Percentiles rank a stretch among this genome's conserved stretches.
Conservation (phyloP, 2,329 filamentous ascomycete species). For the Scedosporium dehoogii region DNA sequence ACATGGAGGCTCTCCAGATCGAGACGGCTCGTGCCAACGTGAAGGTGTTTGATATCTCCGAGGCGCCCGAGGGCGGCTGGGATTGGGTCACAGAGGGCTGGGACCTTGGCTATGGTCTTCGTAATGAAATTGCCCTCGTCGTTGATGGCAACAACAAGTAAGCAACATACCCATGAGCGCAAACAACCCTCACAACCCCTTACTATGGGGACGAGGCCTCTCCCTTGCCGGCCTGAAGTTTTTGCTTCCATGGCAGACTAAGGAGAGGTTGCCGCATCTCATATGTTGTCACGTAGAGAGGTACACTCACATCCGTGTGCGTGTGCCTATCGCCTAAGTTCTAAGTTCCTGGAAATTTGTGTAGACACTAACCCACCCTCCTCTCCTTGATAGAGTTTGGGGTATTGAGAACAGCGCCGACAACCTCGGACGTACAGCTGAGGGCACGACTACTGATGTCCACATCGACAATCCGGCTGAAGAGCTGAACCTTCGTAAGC, state of each 20-base stretch:
- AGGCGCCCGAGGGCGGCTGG: conserved; percentile 23
- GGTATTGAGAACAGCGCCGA: conserved; percentile 43
- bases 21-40: conserved; percentile 27
- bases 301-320: not conserved
- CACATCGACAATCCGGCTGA: conserved; percentile 54
- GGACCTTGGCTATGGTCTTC: conserved; percentile 33
- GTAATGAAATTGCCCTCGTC: conserved; percentile 53
- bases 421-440: conserved; percentile 36
- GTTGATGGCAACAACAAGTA: conserved; percentile 29
- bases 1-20: conserved; percentile 22
- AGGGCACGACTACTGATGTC: conserved; percentile 35
- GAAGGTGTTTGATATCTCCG: conserved; percentile 30
- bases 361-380: not conserved
- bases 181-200: not conserved
- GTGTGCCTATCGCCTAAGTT: not conserved
- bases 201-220: not conserved
- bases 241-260: not conserved
- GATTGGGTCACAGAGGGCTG: conserved; percentile 28
- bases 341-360: not conserved
- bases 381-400: conserved; percentile 28
- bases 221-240: not conserved
- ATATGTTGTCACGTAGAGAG: not conserved
- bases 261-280: not conserved
- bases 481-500: conserved; percentile 50
- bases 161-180: not conserved